Evolutionary conservation across 768 basidiomycete genomes (phyloP).

Genomic region (Lactarius psammicola): DNA sequence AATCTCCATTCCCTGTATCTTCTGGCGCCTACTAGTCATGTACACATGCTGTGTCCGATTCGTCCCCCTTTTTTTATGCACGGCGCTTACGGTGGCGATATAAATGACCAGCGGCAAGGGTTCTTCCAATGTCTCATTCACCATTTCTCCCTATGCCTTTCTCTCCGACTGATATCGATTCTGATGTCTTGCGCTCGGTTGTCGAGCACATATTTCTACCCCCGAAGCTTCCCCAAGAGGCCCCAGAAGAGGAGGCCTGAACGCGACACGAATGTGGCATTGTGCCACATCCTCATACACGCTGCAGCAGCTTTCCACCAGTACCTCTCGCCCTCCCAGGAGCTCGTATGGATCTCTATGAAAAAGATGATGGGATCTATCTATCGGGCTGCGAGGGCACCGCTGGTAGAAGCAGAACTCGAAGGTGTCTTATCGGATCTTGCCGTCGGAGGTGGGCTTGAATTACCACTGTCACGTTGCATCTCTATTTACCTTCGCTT

Average conservation of each 20-base stretch:
- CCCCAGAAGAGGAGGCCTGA: neutral
- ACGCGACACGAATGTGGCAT: neutral
- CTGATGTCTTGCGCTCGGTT: neutral
- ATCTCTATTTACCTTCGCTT: neutral
- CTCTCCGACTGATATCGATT: neutral
- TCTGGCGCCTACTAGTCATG: neutral
- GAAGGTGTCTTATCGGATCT: neutral
- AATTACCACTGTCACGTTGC: too few species aligned
- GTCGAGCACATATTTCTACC: constrained; percentile 20
- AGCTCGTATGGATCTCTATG: neutral
- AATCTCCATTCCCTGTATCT: neutral
- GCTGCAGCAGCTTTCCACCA: neutral
- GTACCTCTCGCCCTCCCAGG: neutral
- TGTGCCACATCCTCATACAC: constrained; percentile 16
- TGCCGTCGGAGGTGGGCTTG: neutral
- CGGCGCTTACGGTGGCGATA: neutral
- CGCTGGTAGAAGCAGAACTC: neutral
- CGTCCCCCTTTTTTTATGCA: neutral
- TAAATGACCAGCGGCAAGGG: neutral
- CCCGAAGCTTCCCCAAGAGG: constrained; percentile 20
- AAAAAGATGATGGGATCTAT: constrained; percentile 9
- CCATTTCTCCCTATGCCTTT: neutral
- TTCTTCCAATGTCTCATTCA: neutral
- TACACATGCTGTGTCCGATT: neutral
- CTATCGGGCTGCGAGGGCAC: neutral